Evolutionary conservation across 1,284 basidiomycete genomes (phyloP).

Genomic region (Vanrija pseudolonga): DNA sequence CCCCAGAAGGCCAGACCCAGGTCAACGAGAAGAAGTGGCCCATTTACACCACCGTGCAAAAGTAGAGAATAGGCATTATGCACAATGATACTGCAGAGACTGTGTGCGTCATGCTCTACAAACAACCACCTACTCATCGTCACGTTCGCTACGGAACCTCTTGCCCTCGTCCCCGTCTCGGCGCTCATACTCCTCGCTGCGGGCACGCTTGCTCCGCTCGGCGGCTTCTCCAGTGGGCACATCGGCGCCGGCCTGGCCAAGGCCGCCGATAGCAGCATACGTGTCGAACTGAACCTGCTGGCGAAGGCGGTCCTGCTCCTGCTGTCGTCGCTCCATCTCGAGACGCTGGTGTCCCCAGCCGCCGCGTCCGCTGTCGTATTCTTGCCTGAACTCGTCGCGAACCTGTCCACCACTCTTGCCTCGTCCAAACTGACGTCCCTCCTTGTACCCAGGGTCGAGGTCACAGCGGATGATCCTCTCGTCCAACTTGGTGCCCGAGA

Average conservation of each 20-base stretch:
- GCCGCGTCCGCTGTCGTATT: conserved; percentile 92
- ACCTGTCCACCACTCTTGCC: conserved; percentile 96
- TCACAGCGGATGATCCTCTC: conserved; percentile 98
- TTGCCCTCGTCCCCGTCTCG: conserved; percentile 38
- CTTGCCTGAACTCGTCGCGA: conserved; percentile 92
- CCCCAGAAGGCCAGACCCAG: conserved; percentile 76
- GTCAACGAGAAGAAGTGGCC: conserved; percentile 89
- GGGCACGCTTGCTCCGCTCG: conserved; percentile 30
- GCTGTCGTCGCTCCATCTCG: conserved; percentile 56
- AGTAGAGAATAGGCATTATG: conserved; percentile 49
- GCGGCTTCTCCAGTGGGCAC: conserved; percentile 52
- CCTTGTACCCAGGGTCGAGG: conserved; percentile 94
- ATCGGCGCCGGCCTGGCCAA: conserved; percentile 75
- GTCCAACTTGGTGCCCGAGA: conserved; percentile 97
- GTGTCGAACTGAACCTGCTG: conserved; percentile 75
- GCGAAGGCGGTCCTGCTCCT: conserved; percentile 71
- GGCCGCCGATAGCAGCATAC: conserved; percentile 77
- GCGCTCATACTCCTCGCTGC: conserved; percentile 24
- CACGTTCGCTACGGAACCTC: conserved; percentile 38
- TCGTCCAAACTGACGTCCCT: conserved; percentile 94
- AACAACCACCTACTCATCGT: conserved; percentile 26
- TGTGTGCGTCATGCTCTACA: neutral
- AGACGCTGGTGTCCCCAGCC: conserved; percentile 75
- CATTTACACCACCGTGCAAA: conserved; percentile 72
- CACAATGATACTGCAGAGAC: too few species aligned